Percentiles rank a stretch among this genome's conserved stretches.
phyloP scores from a whole-genome alignment of 257 asterid genomes.

The Solanum chiquidenum region DNA sequence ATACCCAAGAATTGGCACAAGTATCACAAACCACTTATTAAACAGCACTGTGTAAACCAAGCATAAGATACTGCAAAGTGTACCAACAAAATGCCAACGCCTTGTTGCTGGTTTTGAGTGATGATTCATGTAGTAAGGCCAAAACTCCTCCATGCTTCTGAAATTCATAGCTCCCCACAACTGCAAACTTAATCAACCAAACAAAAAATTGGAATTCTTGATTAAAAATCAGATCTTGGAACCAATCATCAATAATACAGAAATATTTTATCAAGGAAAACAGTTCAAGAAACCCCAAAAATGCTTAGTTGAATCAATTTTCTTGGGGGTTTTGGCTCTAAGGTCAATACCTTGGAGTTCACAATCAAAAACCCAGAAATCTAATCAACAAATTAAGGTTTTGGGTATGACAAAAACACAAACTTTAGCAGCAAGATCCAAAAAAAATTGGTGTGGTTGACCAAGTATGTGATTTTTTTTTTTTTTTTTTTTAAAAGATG shows the following conservation, averaged over 20 bases:
- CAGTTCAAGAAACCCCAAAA: neutral
- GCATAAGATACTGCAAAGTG: conserved; percentile 63
- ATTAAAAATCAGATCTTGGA: neutral
- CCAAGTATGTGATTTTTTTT: neutral
- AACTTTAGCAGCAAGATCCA: neutral
- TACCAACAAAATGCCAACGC: conserved; percentile 96
- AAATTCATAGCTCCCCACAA: conserved; percentile 42
- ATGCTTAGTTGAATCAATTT: neutral
- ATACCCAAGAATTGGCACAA: conserved; percentile 76
- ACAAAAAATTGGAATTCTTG: neutral
- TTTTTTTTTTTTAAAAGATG: neutral
- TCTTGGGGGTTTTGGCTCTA: neutral
- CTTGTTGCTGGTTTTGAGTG: conserved; percentile 80
- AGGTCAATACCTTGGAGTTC: neutral
- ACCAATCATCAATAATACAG: neutral
- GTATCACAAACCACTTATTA: conserved; percentile 58
- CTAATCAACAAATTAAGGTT: neutral
- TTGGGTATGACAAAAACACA: neutral
- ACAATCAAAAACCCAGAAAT: neutral
- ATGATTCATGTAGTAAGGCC: conserved; percentile 88
- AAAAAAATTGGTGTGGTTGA: neutral
- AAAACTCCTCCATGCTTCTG: conserved; percentile 90
- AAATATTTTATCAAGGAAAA: neutral
- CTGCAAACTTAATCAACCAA: neutral
- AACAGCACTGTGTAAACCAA: conserved; percentile 61